Conservation (phyloP, 2,329 filamentous ascomycete genomes). For the Neurospora sp. region DNA sequence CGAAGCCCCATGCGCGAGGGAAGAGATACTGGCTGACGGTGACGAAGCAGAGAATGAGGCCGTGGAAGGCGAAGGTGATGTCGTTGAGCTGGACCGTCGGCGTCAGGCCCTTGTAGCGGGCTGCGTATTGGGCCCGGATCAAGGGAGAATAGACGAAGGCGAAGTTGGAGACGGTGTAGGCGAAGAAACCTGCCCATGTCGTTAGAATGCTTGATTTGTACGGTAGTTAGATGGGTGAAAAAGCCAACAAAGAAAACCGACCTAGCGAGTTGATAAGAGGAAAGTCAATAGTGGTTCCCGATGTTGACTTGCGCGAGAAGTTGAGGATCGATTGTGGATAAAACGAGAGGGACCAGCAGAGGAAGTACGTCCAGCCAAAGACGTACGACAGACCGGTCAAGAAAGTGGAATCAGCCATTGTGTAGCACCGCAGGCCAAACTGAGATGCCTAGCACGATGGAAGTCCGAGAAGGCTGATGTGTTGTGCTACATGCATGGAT, state of each 20-base stretch:
- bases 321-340: slow-evolving; percentile 87
- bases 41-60: slow-evolving; percentile 59
- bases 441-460: background rate
- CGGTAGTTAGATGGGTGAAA: background rate
- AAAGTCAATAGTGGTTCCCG: slow-evolving; percentile 81
- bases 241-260: slow-evolving; percentile 15
- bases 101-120: slow-evolving; percentile 62
- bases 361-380: slow-evolving; percentile 67
- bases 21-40: slow-evolving; percentile 71
- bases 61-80: slow-evolving; percentile 78
- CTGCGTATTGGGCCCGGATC: slow-evolving; percentile 75
- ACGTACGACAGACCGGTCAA: slow-evolving; percentile 43
- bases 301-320: slow-evolving; percentile 63
- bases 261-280: slow-evolving; percentile 62
- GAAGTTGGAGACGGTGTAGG: slow-evolving; percentile 66
- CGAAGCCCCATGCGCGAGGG: slow-evolving; percentile 65
- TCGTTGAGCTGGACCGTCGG: slow-evolving; percentile 89
- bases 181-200: slow-evolving; percentile 48
- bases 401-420: slow-evolving; percentile 22
- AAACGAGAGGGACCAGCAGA: slow-evolving; percentile 80
- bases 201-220: background rate
- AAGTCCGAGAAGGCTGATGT: background rate
- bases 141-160: slow-evolving; percentile 70
- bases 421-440: background rate
- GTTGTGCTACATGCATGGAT: background rate